Percentiles rank a stretch among this genome's conserved stretches.
Evolutionary conservation across 495 filamentous ascomycete species (phyloP).

Genomic region (Xylaria flabelliformis): DNA sequence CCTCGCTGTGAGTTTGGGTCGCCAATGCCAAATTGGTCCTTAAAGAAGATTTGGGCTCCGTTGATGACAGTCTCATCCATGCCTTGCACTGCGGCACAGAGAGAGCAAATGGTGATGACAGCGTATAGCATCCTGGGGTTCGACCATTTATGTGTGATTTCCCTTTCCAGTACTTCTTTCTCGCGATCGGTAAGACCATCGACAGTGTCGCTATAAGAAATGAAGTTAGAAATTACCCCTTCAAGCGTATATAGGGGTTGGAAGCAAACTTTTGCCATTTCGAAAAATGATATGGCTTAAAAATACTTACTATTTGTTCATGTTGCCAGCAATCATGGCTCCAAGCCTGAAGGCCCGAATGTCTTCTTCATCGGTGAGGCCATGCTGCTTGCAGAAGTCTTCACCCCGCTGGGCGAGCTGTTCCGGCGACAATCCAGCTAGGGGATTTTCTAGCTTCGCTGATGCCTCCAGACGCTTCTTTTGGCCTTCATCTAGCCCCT

Average conservation of each 20-base stretch:
- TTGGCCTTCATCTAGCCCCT: constrained; percentile 33
- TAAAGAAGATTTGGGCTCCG: constrained; percentile 74
- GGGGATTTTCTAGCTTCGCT: constrained; percentile 67
- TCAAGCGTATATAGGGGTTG: not conserved
- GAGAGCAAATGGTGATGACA: constrained; percentile 62
- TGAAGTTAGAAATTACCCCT: not conserved
- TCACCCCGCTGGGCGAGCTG: constrained; percentile 69
- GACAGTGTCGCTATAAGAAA: constrained; percentile 48
- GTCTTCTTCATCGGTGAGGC: constrained; percentile 67
- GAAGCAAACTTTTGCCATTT: not conserved
- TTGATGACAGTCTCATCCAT: constrained; percentile 84
- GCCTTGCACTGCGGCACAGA: constrained; percentile 63
- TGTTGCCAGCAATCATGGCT: constrained; percentile 64
- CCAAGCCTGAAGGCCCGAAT: constrained; percentile 74
- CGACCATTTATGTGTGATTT: constrained; percentile 73
- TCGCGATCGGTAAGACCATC: constrained; percentile 64
- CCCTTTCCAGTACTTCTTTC: constrained; percentile 62
- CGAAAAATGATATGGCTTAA: not conserved
- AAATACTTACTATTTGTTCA: constrained; percentile 45
- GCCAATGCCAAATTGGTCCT: constrained; percentile 71
- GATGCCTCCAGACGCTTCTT: constrained; percentile 40
- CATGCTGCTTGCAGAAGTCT: constrained; percentile 67
- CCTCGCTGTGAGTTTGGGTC: constrained; percentile 43
- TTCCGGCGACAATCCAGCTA: constrained; percentile 65
- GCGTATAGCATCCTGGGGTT: constrained; percentile 73